Base-by-base conservation (phyloP, 1,139 yeast species). In the Keqinozyma sinolaborantium region DNA sequence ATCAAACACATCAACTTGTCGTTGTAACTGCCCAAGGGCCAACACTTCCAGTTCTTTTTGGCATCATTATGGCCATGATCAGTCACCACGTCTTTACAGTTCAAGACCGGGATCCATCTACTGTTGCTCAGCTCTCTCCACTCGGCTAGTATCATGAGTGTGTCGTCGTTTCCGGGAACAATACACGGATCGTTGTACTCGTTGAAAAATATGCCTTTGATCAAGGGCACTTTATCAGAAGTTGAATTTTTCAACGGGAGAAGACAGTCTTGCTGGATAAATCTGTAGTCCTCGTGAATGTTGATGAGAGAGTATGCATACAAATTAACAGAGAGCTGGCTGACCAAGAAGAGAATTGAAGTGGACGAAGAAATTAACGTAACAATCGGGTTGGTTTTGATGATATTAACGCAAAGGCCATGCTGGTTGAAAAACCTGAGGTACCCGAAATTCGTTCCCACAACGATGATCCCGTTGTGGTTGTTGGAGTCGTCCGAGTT, bases 121-220 rank as follows among this genome's bases (percentile, higher is more conserved):
- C 95, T 80, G 53, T 88, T 94, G 29, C 73, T 60, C 2, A 83
- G 64, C 24, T 72, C 75, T 48, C 96, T 70, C 97, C 97, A 90
- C 41, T 80, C 76, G 16, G 81, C 70, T 26, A 92, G 64, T 0
- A 84, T 74, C 24, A 84, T 57, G 28, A 92, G 64, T 3, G 82
- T 73, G 38, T 88, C 88, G 43, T 83, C 88, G 14, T 43, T 45
- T 9, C 81, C 77, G 9, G 90, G 88, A 34, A 82, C 85, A 13
- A 90, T 56, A 42, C 94, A 85, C 2, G 98, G 98, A 56, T 90
- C 96, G 28, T 84, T 84, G 41, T 83, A 90, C 29, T 77, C 77
- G 38, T 86, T 87, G 54, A 90, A 85, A 51, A 90, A 90, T 25
- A 90, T 63, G 4, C 88, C 82, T 40, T 84, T 79, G 25, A 77